Evolutionary conservation across 129 eudicot species (phyloP).

Genomic region (Gnaphalium uliginosum): DNA sequence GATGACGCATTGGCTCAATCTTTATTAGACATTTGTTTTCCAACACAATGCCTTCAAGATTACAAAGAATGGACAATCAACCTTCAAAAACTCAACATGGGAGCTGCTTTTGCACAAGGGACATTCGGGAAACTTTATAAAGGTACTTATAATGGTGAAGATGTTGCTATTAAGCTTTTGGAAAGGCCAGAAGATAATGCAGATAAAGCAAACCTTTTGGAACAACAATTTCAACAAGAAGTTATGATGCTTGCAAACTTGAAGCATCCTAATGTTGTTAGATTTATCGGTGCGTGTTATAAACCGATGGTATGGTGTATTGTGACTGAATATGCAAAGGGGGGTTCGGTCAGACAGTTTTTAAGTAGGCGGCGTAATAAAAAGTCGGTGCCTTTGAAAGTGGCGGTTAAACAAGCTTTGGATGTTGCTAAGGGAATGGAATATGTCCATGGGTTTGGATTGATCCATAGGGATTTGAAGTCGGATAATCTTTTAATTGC

Average conservation of each 20-base stretch:
- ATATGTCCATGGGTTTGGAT: constrained; percentile 71
- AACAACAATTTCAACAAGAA: constrained; percentile 87
- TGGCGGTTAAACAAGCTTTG: constrained; percentile 86
- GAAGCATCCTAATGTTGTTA: constrained; percentile 78
- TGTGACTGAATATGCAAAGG: constrained; percentile 86
- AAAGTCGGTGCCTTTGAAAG: constrained; percentile 62
- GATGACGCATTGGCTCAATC: constrained; percentile 71
- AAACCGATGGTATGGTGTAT: constrained; percentile 95
- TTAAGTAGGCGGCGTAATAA: constrained; percentile 55
- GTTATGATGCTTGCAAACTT: constrained; percentile 75
- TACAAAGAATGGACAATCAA: constrained; percentile 72
- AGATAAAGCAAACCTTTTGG: constrained; percentile 74
- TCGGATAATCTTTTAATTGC: constrained; percentile 79
- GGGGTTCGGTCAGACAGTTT: constrained; percentile 87
- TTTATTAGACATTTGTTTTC: constrained; percentile 48
- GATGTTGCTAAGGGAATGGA: constrained; percentile 92
- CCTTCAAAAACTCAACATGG: constrained; percentile 62
- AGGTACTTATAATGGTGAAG: constrained; percentile 69
- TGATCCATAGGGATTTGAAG: constrained; percentile 81
- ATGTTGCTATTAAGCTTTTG: constrained; percentile 76
- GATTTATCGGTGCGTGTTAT: constrained; percentile 80
- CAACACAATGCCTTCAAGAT: constrained; percentile 55
- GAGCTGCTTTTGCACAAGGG: constrained; percentile 76
- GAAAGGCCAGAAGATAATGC: constrained; percentile 69
- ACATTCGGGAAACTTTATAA: constrained; percentile 80